Evolutionary conservation across 768 basidiomycete species (phyloP).

Genomic region (Chlorophyllum brunneum): DNA sequence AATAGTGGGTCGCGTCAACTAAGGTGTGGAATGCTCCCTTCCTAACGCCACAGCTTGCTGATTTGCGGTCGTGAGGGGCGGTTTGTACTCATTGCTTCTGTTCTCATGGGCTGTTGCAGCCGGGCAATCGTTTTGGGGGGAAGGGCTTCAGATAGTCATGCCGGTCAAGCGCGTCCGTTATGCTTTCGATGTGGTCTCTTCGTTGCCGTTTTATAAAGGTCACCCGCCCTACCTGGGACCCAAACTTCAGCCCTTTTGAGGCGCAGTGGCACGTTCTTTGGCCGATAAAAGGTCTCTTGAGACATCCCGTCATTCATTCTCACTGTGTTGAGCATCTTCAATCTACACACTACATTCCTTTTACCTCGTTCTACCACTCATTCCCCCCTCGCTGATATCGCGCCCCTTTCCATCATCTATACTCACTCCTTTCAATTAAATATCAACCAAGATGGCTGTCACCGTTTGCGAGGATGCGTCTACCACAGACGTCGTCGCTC

Average conservation of each 20-base stretch:
- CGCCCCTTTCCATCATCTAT: background rate
- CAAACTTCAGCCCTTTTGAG: background rate
- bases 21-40: slow-evolving; percentile 2
- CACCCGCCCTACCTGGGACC: background rate
- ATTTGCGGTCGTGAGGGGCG: slow-evolving; percentile 1
- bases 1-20: background rate
- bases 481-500: background rate
- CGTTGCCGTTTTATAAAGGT: slow-evolving; percentile 5
- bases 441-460: background rate
- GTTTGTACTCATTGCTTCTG: background rate
- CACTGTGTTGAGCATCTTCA: background rate
- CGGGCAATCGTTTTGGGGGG: background rate
- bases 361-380: background rate
- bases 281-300: slow-evolving; percentile 3
- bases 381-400: background rate
- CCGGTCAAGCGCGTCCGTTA: slow-evolving; percentile 3
- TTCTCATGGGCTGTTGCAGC: background rate
- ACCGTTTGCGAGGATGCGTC: background rate
- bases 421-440: background rate
- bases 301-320: background rate
- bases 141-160: background rate
- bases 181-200: background rate
- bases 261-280: background rate
- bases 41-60: background rate
- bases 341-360: background rate